Percentiles rank a stretch among this genome's conserved stretches.
Conservation (phyloP, 305 asterid species). For the Fraxinus platypoda region DNA sequence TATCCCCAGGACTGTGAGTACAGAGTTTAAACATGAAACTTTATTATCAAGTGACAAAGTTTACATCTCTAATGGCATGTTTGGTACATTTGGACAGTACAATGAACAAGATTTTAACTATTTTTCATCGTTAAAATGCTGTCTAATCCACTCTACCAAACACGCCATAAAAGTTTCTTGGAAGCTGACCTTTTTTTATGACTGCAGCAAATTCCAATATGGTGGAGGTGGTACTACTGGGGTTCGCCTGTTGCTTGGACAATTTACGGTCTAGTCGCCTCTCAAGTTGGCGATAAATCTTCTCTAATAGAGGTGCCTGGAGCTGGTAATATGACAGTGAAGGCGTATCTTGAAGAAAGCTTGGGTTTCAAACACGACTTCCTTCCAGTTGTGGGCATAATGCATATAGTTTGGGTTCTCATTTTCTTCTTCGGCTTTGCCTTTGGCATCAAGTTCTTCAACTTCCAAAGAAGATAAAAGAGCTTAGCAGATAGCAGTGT, state of each 20-base stretch:
- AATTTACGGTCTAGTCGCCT: slow-evolving; percentile 41
- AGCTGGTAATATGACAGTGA: slow-evolving; percentile 28
- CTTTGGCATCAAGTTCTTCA: slow-evolving; percentile 41
- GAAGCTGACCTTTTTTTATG: not conserved
- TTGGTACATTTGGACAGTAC: not conserved
- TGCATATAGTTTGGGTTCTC: slow-evolving; percentile 38
- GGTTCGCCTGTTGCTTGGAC: slow-evolving; percentile 52
- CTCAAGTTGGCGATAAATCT: slow-evolving; percentile 41
- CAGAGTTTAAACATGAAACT: not conserved
- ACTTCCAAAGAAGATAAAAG: slow-evolving; percentile 50
- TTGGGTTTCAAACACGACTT: slow-evolving; percentile 42
- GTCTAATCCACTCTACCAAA: not conserved
- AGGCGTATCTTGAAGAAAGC: slow-evolving; percentile 29
- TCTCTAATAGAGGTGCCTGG: slow-evolving; percentile 38
- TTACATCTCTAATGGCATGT: not conserved
- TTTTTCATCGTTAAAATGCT: not conserved
- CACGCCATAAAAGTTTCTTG: not conserved
- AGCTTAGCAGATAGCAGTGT: not conserved
- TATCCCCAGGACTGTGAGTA: slow-evolving; percentile 38
- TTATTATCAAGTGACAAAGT: not conserved
- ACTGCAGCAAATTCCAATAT: slow-evolving; percentile 46
- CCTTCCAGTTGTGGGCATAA: slow-evolving; percentile 36
- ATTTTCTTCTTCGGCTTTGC: slow-evolving; percentile 38
- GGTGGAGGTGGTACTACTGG: slow-evolving; percentile 74
- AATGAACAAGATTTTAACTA: not conserved